Evolutionary conservation across 2,329 filamentous ascomycete species (phyloP), one percentile per base, ranked within the genome.

Genomic region (Ceratocystis huliohia): DNA sequence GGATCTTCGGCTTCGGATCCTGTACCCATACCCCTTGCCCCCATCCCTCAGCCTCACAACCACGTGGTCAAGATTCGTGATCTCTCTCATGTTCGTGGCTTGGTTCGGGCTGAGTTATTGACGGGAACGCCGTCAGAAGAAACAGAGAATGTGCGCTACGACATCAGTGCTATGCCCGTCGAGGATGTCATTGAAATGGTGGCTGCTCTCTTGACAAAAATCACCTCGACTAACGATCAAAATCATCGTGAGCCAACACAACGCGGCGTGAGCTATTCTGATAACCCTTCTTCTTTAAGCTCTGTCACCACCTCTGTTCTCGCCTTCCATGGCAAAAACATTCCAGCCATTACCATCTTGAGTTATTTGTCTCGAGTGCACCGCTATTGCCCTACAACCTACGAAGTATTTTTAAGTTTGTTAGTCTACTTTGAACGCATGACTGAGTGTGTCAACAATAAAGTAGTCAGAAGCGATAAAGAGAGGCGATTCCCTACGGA

Each of bases 181-280:
- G 86, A 88, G 70, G 93, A 99, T 73, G 90, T 99, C 71, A 99
- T 99, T 74, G 93, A 97, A 76, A 97, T 99, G 94, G 94, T 99
- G 3, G 94, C 94, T 3, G 94, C 92, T 5, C 82, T 99, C 28
- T 80, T 99, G 69, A 96, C 93, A 66, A 97, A 97, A 76, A 99
- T 99, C 72, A 97, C 94, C 5, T 91, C 90, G 2, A 96, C 93
- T 67, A 99, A 99, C 74, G 94, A 99, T 74, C 79, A 88, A 64
- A 41, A 41, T 13, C 92, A 97, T 74, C 93, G 97, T 75, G 91
- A 96, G 74, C 89, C 92, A 69, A 77, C 96, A 70, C 91, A 96
- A 76, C 85, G 91, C 66, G 84, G 84, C 68, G 81, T 79, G 2
- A 75, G 80, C n/a, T 82, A 84, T 67, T 5, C 57, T 20, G 65